Evolutionary conservation across 495 filamentous ascomycete genomes (phyloP).

Genomic region (Aspergillus asperescens): DNA sequence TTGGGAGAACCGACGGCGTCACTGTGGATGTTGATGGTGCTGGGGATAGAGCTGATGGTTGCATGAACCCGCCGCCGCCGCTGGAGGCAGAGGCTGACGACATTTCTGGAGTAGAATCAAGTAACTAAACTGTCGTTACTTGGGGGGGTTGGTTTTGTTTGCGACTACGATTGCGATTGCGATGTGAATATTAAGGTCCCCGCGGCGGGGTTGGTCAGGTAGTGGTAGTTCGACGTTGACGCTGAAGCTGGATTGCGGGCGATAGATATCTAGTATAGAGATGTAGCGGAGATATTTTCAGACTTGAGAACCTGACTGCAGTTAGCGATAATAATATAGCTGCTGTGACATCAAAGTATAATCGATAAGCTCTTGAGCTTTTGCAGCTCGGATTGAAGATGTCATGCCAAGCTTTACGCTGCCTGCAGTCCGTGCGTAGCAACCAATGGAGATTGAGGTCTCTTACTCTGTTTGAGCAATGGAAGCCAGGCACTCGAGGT

Average conservation of each 20-base stretch:
- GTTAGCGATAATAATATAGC: background rate
- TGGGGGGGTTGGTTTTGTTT: too few relatives aligned
- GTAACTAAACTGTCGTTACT: too few relatives aligned
- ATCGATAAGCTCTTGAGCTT: background rate
- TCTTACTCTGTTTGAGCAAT: too few relatives aligned
- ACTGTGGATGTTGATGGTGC: conserved; percentile 47
- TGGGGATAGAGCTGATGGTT: conserved; percentile 48
- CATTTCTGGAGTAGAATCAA: background rate
- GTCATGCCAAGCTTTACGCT: conserved; percentile 37
- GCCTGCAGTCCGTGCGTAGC: conserved; percentile 35
- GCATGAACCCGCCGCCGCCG: conserved; percentile 43
- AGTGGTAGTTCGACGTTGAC: too few relatives aligned
- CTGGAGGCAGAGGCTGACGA: conserved; percentile 7
- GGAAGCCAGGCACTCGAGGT: too few relatives aligned
- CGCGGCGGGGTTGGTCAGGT: too few relatives aligned
- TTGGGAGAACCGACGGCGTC: conserved; percentile 49
- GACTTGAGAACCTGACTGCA: background rate
- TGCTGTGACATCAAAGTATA: background rate
- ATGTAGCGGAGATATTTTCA: too few relatives aligned
- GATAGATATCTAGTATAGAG: too few relatives aligned
- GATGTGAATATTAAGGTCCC: too few relatives aligned
- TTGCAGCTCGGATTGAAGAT: conserved; percentile 16
- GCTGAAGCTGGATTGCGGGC: too few relatives aligned
- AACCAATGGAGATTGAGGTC: background rate
- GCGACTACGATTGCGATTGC: too few relatives aligned